Percentiles rank a stretch among this genome's conserved stretches.
phyloP scores from a whole-genome alignment of 2,329 filamentous ascomycete species.

The Hymenoscyphus salicellus region DNA sequence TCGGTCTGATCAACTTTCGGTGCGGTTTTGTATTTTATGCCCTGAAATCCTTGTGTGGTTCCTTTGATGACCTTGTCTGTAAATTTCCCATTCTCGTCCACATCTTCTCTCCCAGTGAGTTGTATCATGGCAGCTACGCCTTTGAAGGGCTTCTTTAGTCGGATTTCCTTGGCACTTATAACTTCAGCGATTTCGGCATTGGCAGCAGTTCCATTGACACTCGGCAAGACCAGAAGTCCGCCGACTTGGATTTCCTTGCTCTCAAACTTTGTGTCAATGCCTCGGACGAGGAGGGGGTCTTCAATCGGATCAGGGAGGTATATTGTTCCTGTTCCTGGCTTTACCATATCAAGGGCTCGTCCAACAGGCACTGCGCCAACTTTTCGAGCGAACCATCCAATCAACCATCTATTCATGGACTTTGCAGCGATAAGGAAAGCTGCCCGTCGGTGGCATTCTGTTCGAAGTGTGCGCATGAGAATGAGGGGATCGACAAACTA shows the following conservation, averaged over 20 bases:
- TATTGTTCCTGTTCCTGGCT: constrained; percentile 72
- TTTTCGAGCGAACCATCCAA: constrained; percentile 79
- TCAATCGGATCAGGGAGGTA: constrained; percentile 86
- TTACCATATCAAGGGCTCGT: constrained; percentile 84
- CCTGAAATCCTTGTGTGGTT: constrained; percentile 37
- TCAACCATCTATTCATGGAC: constrained; percentile 84
- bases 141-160: constrained; percentile 17
- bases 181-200: constrained; percentile 58
- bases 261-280: constrained; percentile 80
- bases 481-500: constrained; percentile 95
- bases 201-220: constrained; percentile 71
- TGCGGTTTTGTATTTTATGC: constrained; percentile 79
- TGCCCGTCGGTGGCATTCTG: constrained; percentile 80
- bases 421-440: constrained; percentile 94
- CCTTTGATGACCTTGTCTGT: constrained; percentile 6
- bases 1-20: constrained; percentile 91
- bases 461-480: constrained; percentile 83
- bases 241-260: constrained; percentile 67
- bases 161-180: constrained; percentile 12
- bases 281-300: constrained; percentile 76
- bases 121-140: constrained; percentile 9
- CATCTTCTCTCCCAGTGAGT: constrained; percentile 13
- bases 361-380: constrained; percentile 92
- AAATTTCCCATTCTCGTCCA: constrained; percentile 13
- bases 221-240: constrained; percentile 83